phyloP scores from a whole-genome alignment of 2,329 filamentous ascomycete genomes.

The Sporothrix schenckii region DNA sequence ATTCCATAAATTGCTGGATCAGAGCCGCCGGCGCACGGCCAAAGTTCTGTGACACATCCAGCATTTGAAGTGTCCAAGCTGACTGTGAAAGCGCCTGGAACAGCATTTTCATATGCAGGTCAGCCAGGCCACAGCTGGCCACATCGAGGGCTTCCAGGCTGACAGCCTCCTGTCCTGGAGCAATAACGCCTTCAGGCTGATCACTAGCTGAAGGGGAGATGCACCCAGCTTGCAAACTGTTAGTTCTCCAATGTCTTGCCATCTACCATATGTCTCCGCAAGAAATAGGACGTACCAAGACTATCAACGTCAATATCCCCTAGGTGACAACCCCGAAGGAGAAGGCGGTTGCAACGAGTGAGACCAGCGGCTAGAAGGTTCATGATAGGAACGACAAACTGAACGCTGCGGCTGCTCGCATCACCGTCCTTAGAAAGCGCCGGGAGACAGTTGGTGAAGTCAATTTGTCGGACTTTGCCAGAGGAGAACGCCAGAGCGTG shows the following conservation, averaged over 20 bases:
- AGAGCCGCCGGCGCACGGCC: constrained; percentile 55
- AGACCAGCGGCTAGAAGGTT: constrained; percentile 48
- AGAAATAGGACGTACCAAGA: constrained; percentile 45
- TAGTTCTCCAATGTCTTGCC: neutral
- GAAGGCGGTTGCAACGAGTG: constrained; percentile 56
- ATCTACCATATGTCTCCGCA: neutral
- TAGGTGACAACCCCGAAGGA: constrained; percentile 55
- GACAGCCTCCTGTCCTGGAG: constrained; percentile 36
- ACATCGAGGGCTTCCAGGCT: constrained; percentile 55
- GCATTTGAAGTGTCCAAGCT: constrained; percentile 47
- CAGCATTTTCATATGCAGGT: constrained; percentile 52
- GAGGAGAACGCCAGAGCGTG: constrained; percentile 60
- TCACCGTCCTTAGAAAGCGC: constrained; percentile 18
- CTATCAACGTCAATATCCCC: constrained; percentile 53
- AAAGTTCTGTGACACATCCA: constrained; percentile 58
- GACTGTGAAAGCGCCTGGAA: constrained; percentile 51
- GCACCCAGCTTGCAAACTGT: constrained; percentile 26
- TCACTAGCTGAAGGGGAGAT: constrained; percentile 29
- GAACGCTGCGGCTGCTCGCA: constrained; percentile 34
- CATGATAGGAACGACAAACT: constrained; percentile 49
- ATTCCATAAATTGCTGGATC: constrained; percentile 50
- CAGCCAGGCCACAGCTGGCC: constrained; percentile 56
- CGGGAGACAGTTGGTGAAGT: constrained; percentile 50
- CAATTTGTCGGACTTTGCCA: constrained; percentile 58
- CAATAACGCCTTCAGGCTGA: constrained; percentile 3